Percentiles rank a stretch among this genome's conserved stretches.
Conservation (phyloP, 768 basidiomycete genomes). For the Hericium coralloides region DNA sequence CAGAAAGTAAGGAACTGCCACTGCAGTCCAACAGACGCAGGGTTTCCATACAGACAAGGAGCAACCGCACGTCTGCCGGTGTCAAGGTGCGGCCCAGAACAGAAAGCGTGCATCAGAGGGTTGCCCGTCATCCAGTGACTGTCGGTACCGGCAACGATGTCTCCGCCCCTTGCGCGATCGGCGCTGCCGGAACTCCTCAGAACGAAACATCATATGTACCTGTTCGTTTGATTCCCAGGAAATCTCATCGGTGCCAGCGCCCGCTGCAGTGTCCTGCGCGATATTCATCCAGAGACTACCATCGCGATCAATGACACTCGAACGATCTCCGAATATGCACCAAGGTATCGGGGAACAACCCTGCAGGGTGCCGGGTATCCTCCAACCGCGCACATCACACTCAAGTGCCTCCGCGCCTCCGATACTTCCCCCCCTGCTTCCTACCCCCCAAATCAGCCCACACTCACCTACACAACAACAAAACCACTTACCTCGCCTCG, state of each 20-base stretch:
- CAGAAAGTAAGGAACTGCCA: too few species aligned
- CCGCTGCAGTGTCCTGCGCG: neutral
- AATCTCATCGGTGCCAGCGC: neutral
- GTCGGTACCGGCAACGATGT: too few species aligned
- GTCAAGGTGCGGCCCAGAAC: too few species aligned
- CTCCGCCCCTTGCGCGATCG: too few species aligned
- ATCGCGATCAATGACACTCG: neutral
- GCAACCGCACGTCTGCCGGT: too few species aligned
- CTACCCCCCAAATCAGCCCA: neutral
- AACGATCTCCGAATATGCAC: neutral
- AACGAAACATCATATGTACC: neutral
- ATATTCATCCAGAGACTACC: neutral
- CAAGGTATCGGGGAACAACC: neutral
- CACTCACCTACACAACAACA: neutral
- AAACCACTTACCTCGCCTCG: conserved; percentile 42
- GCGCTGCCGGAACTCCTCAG: too few species aligned
- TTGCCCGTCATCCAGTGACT: too few species aligned
- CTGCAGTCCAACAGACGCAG: too few species aligned
- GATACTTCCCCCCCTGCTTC: conserved; percentile 1
- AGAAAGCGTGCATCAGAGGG: too few species aligned
- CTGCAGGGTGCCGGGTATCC: too few species aligned
- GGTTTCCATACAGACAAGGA: too few species aligned
- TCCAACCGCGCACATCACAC: neutral
- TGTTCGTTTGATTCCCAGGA: neutral
- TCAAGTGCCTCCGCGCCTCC: neutral